Percentiles rank a stretch among this genome's conserved stretches.
Conservation (phyloP, 257 asterid genomes). For the Lavandula angustifolia region DNA sequence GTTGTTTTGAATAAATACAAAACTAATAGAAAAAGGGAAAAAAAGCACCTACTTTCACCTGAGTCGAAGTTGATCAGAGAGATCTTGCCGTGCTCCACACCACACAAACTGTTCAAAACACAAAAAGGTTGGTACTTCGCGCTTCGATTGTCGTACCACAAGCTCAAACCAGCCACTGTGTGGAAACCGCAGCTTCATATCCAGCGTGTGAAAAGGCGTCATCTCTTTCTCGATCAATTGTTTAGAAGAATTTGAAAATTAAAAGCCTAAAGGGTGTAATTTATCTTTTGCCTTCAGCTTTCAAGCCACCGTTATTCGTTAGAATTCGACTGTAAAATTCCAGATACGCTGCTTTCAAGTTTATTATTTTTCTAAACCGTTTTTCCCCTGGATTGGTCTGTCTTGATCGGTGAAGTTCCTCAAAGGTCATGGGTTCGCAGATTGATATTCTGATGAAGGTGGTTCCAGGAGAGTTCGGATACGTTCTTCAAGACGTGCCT, state of each 20-base stretch:
- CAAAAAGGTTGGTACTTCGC: slow-evolving; percentile 24
- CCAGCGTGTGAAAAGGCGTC: slow-evolving; percentile 30
- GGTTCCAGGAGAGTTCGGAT: slow-evolving; percentile 65
- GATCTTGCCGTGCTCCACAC: slow-evolving; percentile 27
- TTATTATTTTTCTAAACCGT: background rate
- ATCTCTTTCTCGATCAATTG: slow-evolving; percentile 25
- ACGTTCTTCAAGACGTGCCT: slow-evolving; percentile 91
- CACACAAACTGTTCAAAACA: background rate
- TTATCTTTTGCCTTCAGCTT: slow-evolving; percentile 4
- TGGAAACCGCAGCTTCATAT: slow-evolving; percentile 9
- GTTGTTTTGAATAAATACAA: no score
- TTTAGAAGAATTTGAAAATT: background rate
- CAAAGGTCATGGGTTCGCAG: slow-evolving; percentile 35
- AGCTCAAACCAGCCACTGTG: slow-evolving; percentile 33
- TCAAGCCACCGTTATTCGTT: slow-evolving; percentile 1
- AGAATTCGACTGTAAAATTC: background rate
- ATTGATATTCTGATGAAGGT: slow-evolving; percentile 60
- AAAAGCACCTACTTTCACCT: background rate
- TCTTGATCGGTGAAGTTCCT: slow-evolving; percentile 14
- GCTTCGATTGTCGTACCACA: slow-evolving; percentile 36
- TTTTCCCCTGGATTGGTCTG: slow-evolving; percentile 11
- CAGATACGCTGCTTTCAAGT: background rate
- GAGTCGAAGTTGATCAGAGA: slow-evolving; percentile 35
- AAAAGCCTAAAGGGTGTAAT: slow-evolving; percentile 23
- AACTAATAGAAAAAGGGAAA: background rate